A percentile compares a stretch with the other conserved stretches of the same genome.
phyloP scores from a whole-genome alignment of 108 stramenopile genomes.

The Epithemia pelagica region DNA sequence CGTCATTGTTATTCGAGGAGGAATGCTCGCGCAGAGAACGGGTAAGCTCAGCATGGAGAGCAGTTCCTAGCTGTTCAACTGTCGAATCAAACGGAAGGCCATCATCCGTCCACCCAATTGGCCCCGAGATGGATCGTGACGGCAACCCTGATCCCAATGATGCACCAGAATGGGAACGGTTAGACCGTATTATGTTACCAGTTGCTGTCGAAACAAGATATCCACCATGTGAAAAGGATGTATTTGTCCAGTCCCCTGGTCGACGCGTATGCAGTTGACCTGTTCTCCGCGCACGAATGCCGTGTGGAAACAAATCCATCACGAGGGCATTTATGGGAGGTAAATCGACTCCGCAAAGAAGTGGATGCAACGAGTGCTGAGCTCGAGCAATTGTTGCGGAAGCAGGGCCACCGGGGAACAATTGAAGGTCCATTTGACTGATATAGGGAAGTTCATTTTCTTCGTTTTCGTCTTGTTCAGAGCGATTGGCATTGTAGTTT shows the following conservation, averaged over 20 bases:
- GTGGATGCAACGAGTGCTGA: conserved; percentile 46
- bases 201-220: conserved; percentile 35
- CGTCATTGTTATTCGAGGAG: conserved; percentile 1
- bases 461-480: conserved; percentile 14
- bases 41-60: conserved; percentile 34
- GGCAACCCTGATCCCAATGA: conserved; percentile 1
- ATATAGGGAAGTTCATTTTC: conserved; percentile 10
- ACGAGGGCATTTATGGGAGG: conserved; percentile 65
- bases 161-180: conserved; percentile 10
- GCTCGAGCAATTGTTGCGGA: conserved; percentile 52
- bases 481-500: conserved; percentile 31
- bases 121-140: conserved; percentile 3
- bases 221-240: conserved; percentile 19
- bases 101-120: conserved; percentile 74
- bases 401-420: conserved; percentile 74
- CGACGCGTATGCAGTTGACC: conserved; percentile 24
- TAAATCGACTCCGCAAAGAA: conserved; percentile 48
- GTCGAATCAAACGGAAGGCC: conserved; percentile 57
- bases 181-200: conserved; percentile 51
- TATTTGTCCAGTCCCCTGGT: conserved; percentile 23
- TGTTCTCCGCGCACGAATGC: conserved; percentile 18
- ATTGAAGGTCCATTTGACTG: conserved; percentile 42
- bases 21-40: conserved; percentile 1
- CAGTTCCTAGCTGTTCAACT: conserved; percentile 48
- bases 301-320: conserved; percentile 37